A percentile compares a stretch with the other conserved stretches of the same genome.
phyloP scores from a whole-genome alignment of 306 rosid genomes.

The Lathyrus sativus region DNA sequence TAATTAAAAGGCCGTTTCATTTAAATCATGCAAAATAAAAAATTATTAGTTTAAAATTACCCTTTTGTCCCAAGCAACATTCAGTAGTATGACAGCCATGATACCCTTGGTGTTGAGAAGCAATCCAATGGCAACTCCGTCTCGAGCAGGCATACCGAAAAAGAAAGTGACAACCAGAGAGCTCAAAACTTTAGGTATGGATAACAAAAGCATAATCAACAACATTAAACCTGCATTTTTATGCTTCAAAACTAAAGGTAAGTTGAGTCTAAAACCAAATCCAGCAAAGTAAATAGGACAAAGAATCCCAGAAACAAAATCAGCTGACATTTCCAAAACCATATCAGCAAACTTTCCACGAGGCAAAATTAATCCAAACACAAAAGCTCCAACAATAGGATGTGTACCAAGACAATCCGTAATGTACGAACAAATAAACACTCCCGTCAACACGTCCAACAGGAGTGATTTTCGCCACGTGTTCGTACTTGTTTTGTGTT shows the following conservation, averaged over 20 bases:
- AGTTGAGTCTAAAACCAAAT: constrained; percentile 19
- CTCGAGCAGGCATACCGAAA: constrained; percentile 36
- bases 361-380: constrained; percentile 18
- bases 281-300: constrained; percentile 37
- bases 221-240: not conserved
- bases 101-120: constrained; percentile 46
- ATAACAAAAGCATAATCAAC: constrained; percentile 12
- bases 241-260: accelerated
- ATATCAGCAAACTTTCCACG: constrained; percentile 29
- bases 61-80: constrained; percentile 30
- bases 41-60: not conserved
- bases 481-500: not conserved
- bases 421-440: constrained; percentile 23
- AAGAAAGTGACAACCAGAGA: constrained; percentile 12
- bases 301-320: constrained; percentile 29
- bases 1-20: not conserved
- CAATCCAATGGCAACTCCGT: constrained; percentile 41
- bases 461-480: constrained; percentile 4
- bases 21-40: not conserved
- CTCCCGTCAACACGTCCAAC: constrained; percentile 27
- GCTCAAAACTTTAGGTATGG: constrained; percentile 39
- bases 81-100: constrained; percentile 32
- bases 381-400: constrained; percentile 41
- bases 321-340: constrained; percentile 24
- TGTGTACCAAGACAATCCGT: constrained; percentile 42